Evolutionary conservation across 257 asterid species (phyloP).

Genomic region (Solanum bulbocastanum): DNA sequence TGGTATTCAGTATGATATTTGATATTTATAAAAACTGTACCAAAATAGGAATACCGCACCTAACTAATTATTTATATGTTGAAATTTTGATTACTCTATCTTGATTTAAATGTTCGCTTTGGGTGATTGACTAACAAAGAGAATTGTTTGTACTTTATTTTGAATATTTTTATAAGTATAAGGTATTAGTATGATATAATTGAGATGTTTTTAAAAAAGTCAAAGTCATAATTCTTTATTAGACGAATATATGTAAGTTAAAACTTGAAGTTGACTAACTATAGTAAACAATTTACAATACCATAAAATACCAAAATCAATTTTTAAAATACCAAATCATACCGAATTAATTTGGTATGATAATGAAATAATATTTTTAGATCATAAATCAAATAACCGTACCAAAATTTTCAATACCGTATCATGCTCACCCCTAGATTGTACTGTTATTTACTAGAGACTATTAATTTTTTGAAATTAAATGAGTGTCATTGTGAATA

Average conservation of each 20-base stretch:
- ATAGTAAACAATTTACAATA: neutral
- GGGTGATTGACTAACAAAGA: neutral
- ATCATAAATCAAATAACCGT: neutral
- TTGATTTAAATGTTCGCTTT: neutral
- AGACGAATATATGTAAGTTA: neutral
- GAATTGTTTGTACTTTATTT: no score
- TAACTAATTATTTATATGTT: neutral
- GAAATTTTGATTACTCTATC: no score
- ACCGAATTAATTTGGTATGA: neutral
- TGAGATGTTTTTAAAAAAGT: neutral
- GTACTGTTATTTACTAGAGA: neutral
- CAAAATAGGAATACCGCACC: no score
- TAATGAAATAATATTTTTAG: no score
- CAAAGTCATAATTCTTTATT: no score
- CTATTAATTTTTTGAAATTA: no score
- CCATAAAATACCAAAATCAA: neutral
- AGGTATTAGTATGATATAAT: no score
- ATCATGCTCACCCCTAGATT: neutral
- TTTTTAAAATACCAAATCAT: no score
- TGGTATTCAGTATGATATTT: no score
- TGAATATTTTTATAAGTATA: neutral
- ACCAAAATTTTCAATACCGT: neutral
- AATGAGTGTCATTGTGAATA: neutral
- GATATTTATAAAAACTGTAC: no score
- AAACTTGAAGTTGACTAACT: neutral